Percentiles rank a stretch among this genome's conserved stretches.
These are phyloP conservation scores for Gyrodon lividus DNA, from an alignment of 768 basidiomycete genomes.

Conservation along the genomic window DNA sequence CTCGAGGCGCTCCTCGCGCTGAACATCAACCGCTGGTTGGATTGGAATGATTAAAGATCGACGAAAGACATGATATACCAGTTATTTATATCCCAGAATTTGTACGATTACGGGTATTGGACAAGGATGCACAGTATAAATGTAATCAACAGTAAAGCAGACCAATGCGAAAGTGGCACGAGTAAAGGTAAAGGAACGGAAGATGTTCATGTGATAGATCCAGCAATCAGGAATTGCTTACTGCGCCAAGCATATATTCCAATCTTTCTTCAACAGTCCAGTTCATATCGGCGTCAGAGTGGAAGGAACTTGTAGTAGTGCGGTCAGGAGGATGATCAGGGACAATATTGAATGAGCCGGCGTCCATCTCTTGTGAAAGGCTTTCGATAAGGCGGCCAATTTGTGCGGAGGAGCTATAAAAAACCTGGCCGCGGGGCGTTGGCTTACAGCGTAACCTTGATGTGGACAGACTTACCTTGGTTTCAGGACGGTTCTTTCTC, in stretches of 20 bases:
- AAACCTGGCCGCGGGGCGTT: conserved; percentile 24
- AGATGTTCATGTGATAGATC: conserved; percentile 23
- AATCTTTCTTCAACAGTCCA: conserved; percentile 77
- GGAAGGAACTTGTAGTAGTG: conserved; percentile 58
- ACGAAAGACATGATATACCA: conserved; percentile 15
- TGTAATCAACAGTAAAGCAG: conserved; percentile 14
- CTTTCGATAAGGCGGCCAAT: conserved; percentile 83
- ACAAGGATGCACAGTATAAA: conserved; percentile 20
- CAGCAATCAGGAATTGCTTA: conserved; percentile 32
- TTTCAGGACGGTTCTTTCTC: conserved; percentile 70
- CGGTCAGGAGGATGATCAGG: conserved; percentile 46
- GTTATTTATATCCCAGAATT: conserved; percentile 34
- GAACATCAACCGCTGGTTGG: conserved; percentile 74
- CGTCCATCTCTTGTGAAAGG: conserved; percentile 78
- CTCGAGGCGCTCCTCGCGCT: conserved; percentile 64
- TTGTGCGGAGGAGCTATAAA: conserved; percentile 59
- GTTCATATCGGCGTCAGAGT: conserved; percentile 59
- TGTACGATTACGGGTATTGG: conserved; percentile 33
- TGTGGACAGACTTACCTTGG: conserved; percentile 56
- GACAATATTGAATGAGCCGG: conserved; percentile 79
- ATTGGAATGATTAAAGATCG: conserved; percentile 38
- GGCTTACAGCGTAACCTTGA: conserved; percentile 4
- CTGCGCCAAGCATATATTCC: conserved; percentile 62
- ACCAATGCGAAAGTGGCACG: conserved; percentile 13
- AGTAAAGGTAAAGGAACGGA: no score